Conservation (phyloP, 176 grass and related monocot genomes). For the Tillandsia leiboldiana region DNA sequence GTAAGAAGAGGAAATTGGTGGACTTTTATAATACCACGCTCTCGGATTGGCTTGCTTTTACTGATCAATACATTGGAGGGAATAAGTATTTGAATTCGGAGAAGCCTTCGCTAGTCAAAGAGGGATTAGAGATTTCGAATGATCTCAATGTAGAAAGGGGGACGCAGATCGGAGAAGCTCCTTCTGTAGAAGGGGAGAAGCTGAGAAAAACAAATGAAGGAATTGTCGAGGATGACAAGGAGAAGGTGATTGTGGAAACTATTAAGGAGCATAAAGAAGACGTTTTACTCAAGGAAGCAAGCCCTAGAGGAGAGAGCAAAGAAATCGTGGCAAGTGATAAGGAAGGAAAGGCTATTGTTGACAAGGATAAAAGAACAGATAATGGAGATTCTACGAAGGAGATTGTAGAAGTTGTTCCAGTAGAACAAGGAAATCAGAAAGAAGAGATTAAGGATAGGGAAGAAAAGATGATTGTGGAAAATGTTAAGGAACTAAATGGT, state of each 20-base stretch:
- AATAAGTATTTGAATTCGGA: constrained; percentile 10
- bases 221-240: background rate
- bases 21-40: constrained; percentile 69
- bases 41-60: constrained; percentile 34
- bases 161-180: background rate
- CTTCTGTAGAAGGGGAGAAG: background rate
- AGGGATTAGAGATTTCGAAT: constrained; percentile 6
- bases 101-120: constrained; percentile 7
- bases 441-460: constrained; percentile 4
- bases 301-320: background rate
- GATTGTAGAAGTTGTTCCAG: constrained; percentile 1
- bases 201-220: background rate
- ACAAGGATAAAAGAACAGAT: constrained; percentile 6
- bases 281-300: constrained; percentile 10
- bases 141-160: background rate
- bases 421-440: background rate
- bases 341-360: constrained; percentile 7
- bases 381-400: background rate
- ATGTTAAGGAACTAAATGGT: constrained; percentile 8
- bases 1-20: constrained; percentile 73
- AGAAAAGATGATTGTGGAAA: constrained; percentile 6
- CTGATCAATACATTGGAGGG: constrained; percentile 9
- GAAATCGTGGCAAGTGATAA: background rate
- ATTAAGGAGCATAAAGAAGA: constrained; percentile 8
- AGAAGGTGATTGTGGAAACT: background rate